Evolutionary conservation across 352 stramenopile species (phyloP).

Genomic region (Salisapilia sapeloensis): DNA sequence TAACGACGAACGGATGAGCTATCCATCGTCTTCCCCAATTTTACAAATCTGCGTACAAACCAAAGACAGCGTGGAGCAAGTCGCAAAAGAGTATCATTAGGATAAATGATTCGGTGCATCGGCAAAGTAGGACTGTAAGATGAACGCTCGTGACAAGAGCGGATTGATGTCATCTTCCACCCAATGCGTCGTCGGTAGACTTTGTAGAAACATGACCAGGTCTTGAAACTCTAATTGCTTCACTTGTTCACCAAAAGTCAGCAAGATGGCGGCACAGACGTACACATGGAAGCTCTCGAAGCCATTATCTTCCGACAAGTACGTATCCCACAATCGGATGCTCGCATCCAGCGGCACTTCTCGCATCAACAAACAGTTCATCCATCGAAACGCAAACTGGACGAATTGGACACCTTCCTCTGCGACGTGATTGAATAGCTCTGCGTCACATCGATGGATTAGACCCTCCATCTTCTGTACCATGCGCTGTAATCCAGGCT

Average conservation of each 20-base stretch:
- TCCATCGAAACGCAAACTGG: slow-evolving; percentile 99
- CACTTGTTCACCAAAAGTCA: slow-evolving; percentile 91
- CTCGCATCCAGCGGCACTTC: slow-evolving; percentile 92
- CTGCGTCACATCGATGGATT: slow-evolving; percentile 89
- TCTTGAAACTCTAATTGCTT: slow-evolving; percentile 96
- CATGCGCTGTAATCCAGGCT: slow-evolving; percentile 97
- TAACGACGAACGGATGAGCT: too few species aligned
- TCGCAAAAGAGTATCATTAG: slow-evolving; percentile 6
- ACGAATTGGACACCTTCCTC: slow-evolving; percentile 94
- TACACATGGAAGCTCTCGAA: slow-evolving; percentile 99
- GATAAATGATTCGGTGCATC: slow-evolving; percentile 67
- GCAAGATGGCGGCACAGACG: slow-evolving; percentile 96
- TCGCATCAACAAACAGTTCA: slow-evolving; percentile 98
- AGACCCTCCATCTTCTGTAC: slow-evolving; percentile 95
- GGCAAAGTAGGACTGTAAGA: slow-evolving; percentile 85
- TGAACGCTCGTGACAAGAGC: slow-evolving; percentile 94
- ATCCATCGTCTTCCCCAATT: too few species aligned
- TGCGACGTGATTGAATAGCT: slow-evolving; percentile 92
- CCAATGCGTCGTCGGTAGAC: slow-evolving; percentile 95
- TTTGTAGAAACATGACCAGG: slow-evolving; percentile 92
- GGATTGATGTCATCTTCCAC: slow-evolving; percentile 95
- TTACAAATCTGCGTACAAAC: too few species aligned
- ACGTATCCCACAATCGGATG: slow-evolving; percentile 98
- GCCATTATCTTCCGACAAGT: slow-evolving; percentile 95
- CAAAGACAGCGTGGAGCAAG: too few species aligned